phyloP scores from a whole-genome alignment of 768 basidiomycete genomes.

The Lenzites betulinus region DNA sequence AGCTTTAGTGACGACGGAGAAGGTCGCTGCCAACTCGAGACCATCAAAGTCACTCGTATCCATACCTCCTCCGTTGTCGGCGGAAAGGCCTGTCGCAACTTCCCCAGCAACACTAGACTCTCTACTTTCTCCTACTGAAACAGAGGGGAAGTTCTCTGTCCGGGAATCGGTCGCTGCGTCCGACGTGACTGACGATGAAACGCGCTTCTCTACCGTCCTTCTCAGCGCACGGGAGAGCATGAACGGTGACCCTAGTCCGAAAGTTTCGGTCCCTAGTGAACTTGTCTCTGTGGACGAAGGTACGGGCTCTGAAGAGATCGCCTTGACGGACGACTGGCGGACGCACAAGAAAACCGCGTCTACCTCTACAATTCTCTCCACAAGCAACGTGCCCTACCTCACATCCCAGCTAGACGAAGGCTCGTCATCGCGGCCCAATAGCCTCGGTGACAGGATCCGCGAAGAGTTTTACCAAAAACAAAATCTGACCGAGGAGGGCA shows the following conservation, averaged over 20 bases:
- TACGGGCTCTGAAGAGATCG: slow-evolving; percentile 25
- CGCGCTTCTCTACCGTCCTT: slow-evolving; percentile 54
- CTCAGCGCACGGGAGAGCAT: slow-evolving; percentile 41
- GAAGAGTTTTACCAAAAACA: slow-evolving; percentile 75
- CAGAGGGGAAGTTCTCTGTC: slow-evolving; percentile 23
- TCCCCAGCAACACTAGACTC: slow-evolving; percentile 28
- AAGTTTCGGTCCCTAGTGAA: slow-evolving; percentile 31
- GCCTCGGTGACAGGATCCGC: slow-evolving; percentile 69
- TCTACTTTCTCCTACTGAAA: slow-evolving; percentile 34
- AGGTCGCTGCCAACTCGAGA: not conserved
- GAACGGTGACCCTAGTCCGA: slow-evolving; percentile 30
- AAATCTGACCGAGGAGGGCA: slow-evolving; percentile 46
- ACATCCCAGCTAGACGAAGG: slow-evolving; percentile 50
- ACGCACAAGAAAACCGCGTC: slow-evolving; percentile 67
- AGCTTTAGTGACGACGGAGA: not conserved
- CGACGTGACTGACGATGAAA: slow-evolving; percentile 63
- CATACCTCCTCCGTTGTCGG: not conserved
- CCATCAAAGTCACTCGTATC: not conserved
- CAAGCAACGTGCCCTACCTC: slow-evolving; percentile 54
- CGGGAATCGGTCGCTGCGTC: slow-evolving; percentile 53
- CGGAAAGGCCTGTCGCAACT: not conserved
- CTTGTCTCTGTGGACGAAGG: slow-evolving; percentile 20
- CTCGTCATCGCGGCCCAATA: slow-evolving; percentile 43
- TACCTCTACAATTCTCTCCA: slow-evolving; percentile 55
- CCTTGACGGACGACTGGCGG: slow-evolving; percentile 19